Evolutionary conservation across 106 monocot genomes (phyloP).

Genomic region (Dioscorea alata): DNA sequence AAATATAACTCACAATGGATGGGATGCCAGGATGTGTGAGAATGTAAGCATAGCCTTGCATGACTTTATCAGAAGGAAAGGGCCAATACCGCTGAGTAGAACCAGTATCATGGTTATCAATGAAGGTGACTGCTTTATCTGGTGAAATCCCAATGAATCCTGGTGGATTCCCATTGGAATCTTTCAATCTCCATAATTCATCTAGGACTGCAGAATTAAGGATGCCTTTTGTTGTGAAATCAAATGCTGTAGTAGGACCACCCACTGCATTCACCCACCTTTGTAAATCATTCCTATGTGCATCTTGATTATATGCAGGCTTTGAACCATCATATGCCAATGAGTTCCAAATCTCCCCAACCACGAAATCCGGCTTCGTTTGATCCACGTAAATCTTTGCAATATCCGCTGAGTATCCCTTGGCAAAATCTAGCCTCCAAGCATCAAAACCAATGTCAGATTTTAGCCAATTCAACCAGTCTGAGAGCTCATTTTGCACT

Average conservation of each 20-base stretch:
- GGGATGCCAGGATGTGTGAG: slow-evolving; percentile 61
- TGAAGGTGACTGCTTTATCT: slow-evolving; percentile 58
- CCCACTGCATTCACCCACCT: slow-evolving; percentile 33
- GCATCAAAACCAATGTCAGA: slow-evolving; percentile 58
- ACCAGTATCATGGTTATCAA: slow-evolving; percentile 64
- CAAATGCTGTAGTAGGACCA: slow-evolving; percentile 33
- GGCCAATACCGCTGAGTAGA: slow-evolving; percentile 52
- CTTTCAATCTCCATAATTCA: slow-evolving; percentile 47
- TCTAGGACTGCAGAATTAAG: slow-evolving; percentile 51
- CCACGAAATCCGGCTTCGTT: slow-evolving; percentile 29
- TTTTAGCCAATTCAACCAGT: slow-evolving; percentile 67
- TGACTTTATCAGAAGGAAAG: slow-evolving; percentile 64
- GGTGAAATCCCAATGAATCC: slow-evolving; percentile 58
- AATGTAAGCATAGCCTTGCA: slow-evolving; percentile 71
- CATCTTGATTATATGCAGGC: slow-evolving; percentile 37
- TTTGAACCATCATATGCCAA: slow-evolving; percentile 30
- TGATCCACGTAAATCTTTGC: slow-evolving; percentile 38
- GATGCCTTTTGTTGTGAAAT: slow-evolving; percentile 74
- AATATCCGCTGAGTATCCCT: slow-evolving; percentile 39
- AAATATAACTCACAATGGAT: slow-evolving; percentile 37
- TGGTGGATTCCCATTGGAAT: slow-evolving; percentile 32
- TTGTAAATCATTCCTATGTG: slow-evolving; percentile 40
- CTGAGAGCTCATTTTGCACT: slow-evolving; percentile 55
- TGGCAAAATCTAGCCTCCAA: slow-evolving; percentile 66
- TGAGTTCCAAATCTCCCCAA: slow-evolving; percentile 54